Evolutionary conservation across 2,329 filamentous ascomycete species (phyloP).

Genomic region (Exophiala spinifera): DNA sequence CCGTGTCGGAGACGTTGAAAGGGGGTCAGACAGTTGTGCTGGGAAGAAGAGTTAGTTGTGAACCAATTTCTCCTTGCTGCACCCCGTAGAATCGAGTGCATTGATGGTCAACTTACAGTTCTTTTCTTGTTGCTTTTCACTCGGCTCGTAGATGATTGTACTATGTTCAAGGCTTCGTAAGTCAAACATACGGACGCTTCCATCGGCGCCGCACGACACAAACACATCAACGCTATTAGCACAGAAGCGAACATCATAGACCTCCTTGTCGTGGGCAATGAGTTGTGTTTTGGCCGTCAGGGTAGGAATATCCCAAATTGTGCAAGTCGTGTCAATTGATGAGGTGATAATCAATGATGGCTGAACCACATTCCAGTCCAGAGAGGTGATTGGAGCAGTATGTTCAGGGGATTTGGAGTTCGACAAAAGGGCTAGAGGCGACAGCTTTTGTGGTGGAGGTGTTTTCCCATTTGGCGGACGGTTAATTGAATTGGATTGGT

Average conservation of each 20-base stretch:
- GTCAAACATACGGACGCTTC: conserved; percentile 98
- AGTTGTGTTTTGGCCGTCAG: conserved; percentile 96
- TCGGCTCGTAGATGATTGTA: conserved; percentile 98
- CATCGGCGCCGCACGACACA: conserved; percentile 94
- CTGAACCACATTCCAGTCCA: conserved; percentile 97
- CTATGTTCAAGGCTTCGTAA: conserved; percentile 93
- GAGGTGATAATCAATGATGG: conserved; percentile 97
- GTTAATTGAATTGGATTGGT: conserved; percentile 65
- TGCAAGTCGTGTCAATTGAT: conserved; percentile 98
- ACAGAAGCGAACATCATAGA: conserved; percentile 92
- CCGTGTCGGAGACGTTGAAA: conserved; percentile 26
- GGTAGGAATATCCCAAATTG: conserved; percentile 98
- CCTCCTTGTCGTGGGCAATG: conserved; percentile 98
- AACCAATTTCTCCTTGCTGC: not conserved
- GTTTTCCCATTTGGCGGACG: conserved; percentile 59
- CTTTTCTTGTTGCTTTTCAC: conserved; percentile 67
- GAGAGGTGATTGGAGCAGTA: conserved; percentile 89
- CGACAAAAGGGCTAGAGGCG: conserved; percentile 85
- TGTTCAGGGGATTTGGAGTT: conserved; percentile 99
- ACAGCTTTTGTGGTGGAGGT: conserved; percentile 72
- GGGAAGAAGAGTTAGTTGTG: conserved; percentile 2
- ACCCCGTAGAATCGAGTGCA: conserved; percentile 23
- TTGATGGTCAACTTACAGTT: conserved; percentile 69
- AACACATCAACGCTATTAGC: conserved; percentile 98
- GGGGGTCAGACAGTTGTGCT: conserved; percentile 21